Evolutionary conservation across 192 early-diverging fungal genomes (phyloP).

Genomic region (Phlyctochytrium arcticum): DNA sequence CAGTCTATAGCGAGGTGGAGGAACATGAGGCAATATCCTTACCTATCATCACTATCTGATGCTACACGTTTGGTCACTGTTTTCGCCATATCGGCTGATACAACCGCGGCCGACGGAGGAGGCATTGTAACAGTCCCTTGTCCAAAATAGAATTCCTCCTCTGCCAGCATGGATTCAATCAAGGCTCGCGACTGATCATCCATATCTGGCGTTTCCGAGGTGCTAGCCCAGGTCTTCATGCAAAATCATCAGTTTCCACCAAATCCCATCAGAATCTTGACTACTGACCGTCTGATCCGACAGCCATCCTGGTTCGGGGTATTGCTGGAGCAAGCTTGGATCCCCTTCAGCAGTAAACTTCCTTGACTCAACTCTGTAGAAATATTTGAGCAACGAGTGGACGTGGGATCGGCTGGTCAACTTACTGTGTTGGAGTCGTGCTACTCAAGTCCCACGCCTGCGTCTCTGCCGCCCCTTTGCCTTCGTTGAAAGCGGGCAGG

Average conservation of each 20-base stretch:
- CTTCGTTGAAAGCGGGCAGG: neutral
- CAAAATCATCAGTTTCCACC: neutral
- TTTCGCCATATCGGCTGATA: no score
- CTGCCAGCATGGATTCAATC: slow-evolving; percentile 61
- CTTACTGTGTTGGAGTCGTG: neutral
- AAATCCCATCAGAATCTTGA: no score
- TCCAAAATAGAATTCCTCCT: slow-evolving; percentile 57
- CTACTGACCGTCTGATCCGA: neutral
- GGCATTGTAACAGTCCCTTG: slow-evolving; percentile 12
- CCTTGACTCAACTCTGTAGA: neutral
- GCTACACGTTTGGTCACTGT: no score
- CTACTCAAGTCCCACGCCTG: no score
- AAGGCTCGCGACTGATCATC: slow-evolving; percentile 52
- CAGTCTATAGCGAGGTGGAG: no score
- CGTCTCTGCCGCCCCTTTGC: no score
- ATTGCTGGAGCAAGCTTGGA: neutral
- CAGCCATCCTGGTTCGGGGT: slow-evolving; percentile 15
- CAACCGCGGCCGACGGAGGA: no score
- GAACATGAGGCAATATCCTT: no score
- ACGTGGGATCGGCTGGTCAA: neutral
- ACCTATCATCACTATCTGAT: no score
- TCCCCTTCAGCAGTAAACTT: neutral
- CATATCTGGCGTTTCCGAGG: slow-evolving; percentile 23
- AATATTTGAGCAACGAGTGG: neutral
- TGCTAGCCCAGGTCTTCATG: neutral